Percentiles rank a stretch among this genome's conserved stretches.
These are phyloP conservation scores for Monilinia fructicola DNA, from an alignment of 2,329 filamentous ascomycete species.

Conservation along the genomic window DNA sequence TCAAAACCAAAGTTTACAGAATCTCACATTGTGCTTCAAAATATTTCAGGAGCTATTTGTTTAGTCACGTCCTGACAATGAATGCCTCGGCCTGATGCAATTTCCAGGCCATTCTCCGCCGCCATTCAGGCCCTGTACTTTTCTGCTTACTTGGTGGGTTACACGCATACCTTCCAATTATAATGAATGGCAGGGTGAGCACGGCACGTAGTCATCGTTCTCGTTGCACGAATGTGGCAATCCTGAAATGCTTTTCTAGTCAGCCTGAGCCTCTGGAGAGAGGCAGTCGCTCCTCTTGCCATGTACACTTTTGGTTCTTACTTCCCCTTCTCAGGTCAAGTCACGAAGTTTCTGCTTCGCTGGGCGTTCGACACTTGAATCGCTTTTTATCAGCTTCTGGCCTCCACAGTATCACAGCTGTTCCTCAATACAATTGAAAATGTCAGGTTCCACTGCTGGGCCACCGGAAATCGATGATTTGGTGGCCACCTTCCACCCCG, in stretches of 20 bases:
- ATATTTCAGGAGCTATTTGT: not conserved
- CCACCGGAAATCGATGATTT: not conserved
- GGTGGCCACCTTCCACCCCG: not conserved
- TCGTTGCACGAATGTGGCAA: not conserved
- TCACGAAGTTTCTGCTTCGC: not conserved
- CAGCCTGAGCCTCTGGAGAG: not conserved
- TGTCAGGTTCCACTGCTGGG: not conserved
- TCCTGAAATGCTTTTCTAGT: not conserved
- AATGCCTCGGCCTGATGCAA: not conserved
- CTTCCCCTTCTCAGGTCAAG: not conserved
- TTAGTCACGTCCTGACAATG: not conserved
- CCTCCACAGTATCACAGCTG: not conserved
- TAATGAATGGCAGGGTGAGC: not conserved
- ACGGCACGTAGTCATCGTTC: not conserved
- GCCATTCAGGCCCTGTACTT: not conserved
- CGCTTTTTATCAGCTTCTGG: not conserved
- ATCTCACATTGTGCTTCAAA: not conserved
- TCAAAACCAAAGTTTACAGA: not conserved
- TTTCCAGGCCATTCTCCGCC: not conserved
- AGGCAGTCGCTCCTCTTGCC: not conserved
- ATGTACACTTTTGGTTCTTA: not conserved
- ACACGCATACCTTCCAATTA: not conserved
- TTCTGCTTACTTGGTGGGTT: not conserved
- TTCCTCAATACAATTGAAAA: not conserved
- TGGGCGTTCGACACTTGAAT: too few species aligned